Base-by-base conservation (phyloP, 108 stramenopile genomes). In the Schizochytrium sp. region DNA sequence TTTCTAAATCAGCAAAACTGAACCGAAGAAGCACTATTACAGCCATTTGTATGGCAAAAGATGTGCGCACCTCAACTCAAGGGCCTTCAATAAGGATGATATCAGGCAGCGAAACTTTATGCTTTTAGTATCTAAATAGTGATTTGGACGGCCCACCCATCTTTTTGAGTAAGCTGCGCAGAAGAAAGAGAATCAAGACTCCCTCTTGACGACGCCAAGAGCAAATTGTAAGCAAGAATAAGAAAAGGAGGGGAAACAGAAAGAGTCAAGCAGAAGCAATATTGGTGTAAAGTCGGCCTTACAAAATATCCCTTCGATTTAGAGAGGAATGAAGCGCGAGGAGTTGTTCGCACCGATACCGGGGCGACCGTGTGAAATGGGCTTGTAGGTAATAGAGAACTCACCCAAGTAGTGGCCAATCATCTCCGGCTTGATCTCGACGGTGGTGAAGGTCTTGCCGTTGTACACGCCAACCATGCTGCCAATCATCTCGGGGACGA, bases 341-440 rank as follows among this genome's bases (percentile, higher is more conserved):
- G 96, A 95, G 92, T 97, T 96, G 60, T 98, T 97, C 7, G 97
- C 96, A 69, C 97, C 98, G 90, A 99, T 97, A 91, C 98, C 99
- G 90, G 99, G 99, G 92, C 99, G 97, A 90, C 99, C 97, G 93
- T 97, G 97, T 91, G 96, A 92, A 53, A 97, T 97, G 38, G 97
- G 96, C 96, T 97, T 97, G 97, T 99, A 99, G 60, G 99, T 98
- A 91, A 99, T 98, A 72, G 98, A 98, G 93, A 99, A 99, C 94
- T 99, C 99, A 89, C 97, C 99, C 88, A 98, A 94, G 93, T 99
- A 99, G 96, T 98, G 97, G 61, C 98, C 99, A 88, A 99, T 94
- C 99, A 99, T 99, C 93, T 99, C 98, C 42, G 98, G 98, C 95
- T 98, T 99, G 96, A 99, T 98, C 94, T 99, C 99, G 76, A 99